Conservation (phyloP, 2,329 filamentous ascomycete species). For the Dactylonectria macrodidyma region DNA sequence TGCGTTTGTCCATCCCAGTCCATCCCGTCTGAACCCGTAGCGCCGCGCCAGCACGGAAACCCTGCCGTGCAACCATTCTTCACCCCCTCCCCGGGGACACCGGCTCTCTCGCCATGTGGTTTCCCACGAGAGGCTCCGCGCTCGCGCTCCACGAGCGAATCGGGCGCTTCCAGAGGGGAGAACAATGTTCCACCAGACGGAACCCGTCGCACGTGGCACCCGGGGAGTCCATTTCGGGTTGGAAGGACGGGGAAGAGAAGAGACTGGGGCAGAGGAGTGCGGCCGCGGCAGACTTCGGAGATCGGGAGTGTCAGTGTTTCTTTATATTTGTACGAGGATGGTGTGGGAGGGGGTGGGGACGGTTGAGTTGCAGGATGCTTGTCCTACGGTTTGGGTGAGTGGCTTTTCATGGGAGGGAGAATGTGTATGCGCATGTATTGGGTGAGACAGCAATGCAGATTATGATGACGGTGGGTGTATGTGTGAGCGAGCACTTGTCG, state of each 20-base stretch:
- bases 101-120: neutral
- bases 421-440: neutral
- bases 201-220: neutral
- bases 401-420: conserved; percentile 3
- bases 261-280: too few species aligned
- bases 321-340: neutral
- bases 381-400: neutral
- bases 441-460: too few species aligned
- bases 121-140: neutral
- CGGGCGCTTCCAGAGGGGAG: neutral
- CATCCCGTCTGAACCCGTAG: neutral
- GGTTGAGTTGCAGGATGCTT: neutral
- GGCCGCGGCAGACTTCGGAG: neutral
- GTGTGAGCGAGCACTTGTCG: neutral
- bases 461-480: neutral
- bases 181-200: too few species aligned
- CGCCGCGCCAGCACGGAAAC: neutral
- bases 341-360: neutral
- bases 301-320: conserved; percentile 12
- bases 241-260: neutral
- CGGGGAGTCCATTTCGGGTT: conserved; percentile 6
- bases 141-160: neutral
- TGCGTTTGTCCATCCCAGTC: neutral
- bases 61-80: neutral
- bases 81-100: neutral